A percentile compares a stretch with the other conserved stretches of the same genome.
These are phyloP conservation scores for Boletus subparvulus DNA, from an alignment of 768 basidiomycete genomes.

Conservation along the genomic window DNA sequence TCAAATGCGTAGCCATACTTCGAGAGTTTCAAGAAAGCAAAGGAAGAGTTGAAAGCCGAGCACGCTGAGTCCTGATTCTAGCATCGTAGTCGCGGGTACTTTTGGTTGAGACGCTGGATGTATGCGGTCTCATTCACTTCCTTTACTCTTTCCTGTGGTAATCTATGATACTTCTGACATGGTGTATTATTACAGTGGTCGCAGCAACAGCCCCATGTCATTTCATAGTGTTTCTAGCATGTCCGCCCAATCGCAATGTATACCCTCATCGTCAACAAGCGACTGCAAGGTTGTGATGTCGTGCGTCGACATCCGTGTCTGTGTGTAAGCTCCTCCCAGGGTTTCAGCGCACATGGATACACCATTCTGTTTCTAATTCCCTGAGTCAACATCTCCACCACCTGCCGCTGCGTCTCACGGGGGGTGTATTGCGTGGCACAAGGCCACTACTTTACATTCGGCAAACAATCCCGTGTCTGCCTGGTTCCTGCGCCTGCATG, in stretches of 20 bases:
- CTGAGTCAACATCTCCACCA: background rate
- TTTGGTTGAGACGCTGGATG: background rate
- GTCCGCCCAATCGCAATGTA: background rate
- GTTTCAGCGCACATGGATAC: background rate
- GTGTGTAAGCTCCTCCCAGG: too few relatives aligned
- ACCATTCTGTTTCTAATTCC: background rate
- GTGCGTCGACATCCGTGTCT: background rate
- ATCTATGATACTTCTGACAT: constrained; percentile 5
- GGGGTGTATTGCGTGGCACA: too few relatives aligned
- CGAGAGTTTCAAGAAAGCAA: constrained; percentile 16
- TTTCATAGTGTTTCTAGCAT: constrained; percentile 1
- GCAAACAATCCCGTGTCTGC: too few relatives aligned
- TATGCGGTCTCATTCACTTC: constrained; percentile 4
- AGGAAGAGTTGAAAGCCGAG: constrained; percentile 11
- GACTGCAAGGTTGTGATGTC: background rate
- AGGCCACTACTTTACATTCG: too few relatives aligned
- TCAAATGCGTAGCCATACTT: constrained; percentile 17
- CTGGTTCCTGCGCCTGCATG: too few relatives aligned
- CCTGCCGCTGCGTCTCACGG: too few relatives aligned
- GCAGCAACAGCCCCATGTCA: background rate
- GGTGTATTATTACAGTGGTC: constrained; percentile 11
- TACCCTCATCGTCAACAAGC: background rate
- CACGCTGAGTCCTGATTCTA: constrained; percentile 6
- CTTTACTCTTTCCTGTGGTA: background rate
- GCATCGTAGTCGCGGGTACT: background rate